These are phyloP conservation scores for Coffea humblotiana DNA, from an alignment of 305 asterid genomes.

Conservation along the genomic window DNA sequence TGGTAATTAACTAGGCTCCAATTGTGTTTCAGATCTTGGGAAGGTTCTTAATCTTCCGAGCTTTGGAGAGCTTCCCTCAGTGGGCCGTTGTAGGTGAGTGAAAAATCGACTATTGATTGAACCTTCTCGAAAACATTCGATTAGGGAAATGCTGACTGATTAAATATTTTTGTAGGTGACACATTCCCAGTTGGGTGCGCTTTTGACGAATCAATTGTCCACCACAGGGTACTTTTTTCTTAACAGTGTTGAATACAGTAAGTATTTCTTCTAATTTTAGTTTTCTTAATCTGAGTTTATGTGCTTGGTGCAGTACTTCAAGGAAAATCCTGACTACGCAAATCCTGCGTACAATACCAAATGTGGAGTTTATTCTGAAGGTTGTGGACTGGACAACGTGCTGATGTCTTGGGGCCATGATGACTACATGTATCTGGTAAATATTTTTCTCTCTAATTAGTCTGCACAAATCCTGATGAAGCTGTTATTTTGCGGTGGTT, in stretches of 20 bases:
- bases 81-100: constrained; percentile 78
- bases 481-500: constrained; percentile 10
- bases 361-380: constrained; percentile 45
- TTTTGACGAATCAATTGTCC: constrained; percentile 52
- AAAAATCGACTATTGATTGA: too few species aligned
- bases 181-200: constrained; percentile 63
- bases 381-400: constrained; percentile 57
- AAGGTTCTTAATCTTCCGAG: constrained; percentile 65
- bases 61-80: constrained; percentile 73
- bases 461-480: constrained; percentile 22
- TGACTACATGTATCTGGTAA: constrained; percentile 57
- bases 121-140: too few species aligned
- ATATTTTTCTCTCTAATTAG: too few species aligned
- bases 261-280: too few species aligned
- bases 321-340: constrained; percentile 39
- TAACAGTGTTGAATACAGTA: neutral
- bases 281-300: too few species aligned
- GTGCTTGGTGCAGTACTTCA: constrained; percentile 38
- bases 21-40: constrained; percentile 53
- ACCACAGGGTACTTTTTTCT: constrained; percentile 30
- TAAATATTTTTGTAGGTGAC: constrained; percentile 29
- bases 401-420: constrained; percentile 68
- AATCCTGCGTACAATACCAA: constrained; percentile 43
- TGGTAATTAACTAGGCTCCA: too few species aligned
- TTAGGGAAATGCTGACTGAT: too few species aligned